A percentile compares a stretch with the other conserved stretches of the same genome.
phyloP scores from a whole-genome alignment of 2,329 filamentous ascomycete genomes.

The Trichoderma pleuroti region DNA sequence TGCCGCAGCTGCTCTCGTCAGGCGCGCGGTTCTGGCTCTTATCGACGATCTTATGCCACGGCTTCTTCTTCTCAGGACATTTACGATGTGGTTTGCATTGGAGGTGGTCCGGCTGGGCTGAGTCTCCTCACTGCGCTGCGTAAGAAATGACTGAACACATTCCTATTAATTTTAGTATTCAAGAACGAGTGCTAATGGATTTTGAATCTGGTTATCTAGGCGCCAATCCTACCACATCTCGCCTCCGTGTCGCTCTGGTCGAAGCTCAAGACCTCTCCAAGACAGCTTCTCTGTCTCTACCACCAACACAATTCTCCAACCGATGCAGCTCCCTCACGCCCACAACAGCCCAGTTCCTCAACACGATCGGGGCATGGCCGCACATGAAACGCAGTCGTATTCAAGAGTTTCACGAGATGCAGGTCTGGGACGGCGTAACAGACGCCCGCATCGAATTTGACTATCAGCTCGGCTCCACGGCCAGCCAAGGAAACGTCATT shows the following conservation, averaged over 20 bases:
- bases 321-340: slow-evolving; percentile 94
- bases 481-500: slow-evolving; percentile 58
- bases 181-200: neutral
- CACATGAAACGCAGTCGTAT: slow-evolving; percentile 70
- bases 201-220: slow-evolving; percentile 52
- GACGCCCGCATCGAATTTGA: slow-evolving; percentile 87
- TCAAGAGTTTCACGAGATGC: slow-evolving; percentile 92
- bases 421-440: slow-evolving; percentile 94
- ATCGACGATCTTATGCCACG: slow-evolving; percentile 42
- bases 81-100: slow-evolving; percentile 90
- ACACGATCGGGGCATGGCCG: slow-evolving; percentile 79
- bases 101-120: slow-evolving; percentile 83
- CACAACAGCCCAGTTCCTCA: slow-evolving; percentile 76
- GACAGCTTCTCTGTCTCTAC: slow-evolving; percentile 62
- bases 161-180: neutral
- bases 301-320: slow-evolving; percentile 75
- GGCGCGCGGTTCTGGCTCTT: slow-evolving; percentile 31
- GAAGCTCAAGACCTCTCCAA: slow-evolving; percentile 83
- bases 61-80: slow-evolving; percentile 56
- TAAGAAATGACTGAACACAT: slow-evolving; percentile 35
- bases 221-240: slow-evolving; percentile 68
- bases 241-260: slow-evolving; percentile 80
- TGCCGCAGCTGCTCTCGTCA: slow-evolving; percentile 47
- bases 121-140: slow-evolving; percentile 75
- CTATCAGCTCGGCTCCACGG: slow-evolving; percentile 49